Evolutionary conservation across 805 yeast species (phyloP).

Genomic region (Saccharomyces jurei): DNA sequence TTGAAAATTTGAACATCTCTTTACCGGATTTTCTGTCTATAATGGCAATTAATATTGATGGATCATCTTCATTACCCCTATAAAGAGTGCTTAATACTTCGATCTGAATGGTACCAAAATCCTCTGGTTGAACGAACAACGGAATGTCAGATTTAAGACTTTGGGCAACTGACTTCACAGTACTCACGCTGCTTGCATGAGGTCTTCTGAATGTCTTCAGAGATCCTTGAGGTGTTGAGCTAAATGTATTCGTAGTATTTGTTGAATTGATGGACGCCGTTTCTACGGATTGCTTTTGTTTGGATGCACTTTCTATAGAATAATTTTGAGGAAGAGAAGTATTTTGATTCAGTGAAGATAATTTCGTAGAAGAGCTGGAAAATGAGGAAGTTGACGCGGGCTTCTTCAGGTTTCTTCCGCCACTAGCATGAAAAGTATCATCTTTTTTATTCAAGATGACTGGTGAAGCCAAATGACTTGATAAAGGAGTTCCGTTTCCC

Average conservation of each 20-base stretch:
- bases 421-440: not conserved
- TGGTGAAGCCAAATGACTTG: slow-evolving; percentile 18
- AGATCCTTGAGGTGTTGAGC: not conserved
- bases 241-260: slow-evolving; percentile 3
- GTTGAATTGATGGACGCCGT: slow-evolving; percentile 4
- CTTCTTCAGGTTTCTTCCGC: slow-evolving; percentile 1
- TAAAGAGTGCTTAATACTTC: slow-evolving; percentile 43
- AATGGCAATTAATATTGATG: slow-evolving; percentile 53
- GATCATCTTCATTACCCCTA: slow-evolving; percentile 43
- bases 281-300: slow-evolving; percentile 2
- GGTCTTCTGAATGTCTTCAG: slow-evolving; percentile 1
- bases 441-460: slow-evolving; percentile 13
- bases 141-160: slow-evolving; percentile 32
- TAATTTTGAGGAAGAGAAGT: not conserved
- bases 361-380: slow-evolving; percentile 1
- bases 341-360: not conserved
- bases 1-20: slow-evolving; percentile 70
- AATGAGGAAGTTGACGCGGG: slow-evolving; percentile 2
- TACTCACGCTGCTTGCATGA: slow-evolving; percentile 8
- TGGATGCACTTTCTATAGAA: not conserved
- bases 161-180: slow-evolving; percentile 7
- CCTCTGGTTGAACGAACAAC: slow-evolving; percentile 52
- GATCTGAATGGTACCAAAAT: slow-evolving; percentile 43
- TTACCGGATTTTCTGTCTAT: slow-evolving; percentile 52
- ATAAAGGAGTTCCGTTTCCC: slow-evolving; percentile 3